Conservation (phyloP, 2,329 filamentous ascomycete species). For the Pseudohalonectria lignicola region DNA sequence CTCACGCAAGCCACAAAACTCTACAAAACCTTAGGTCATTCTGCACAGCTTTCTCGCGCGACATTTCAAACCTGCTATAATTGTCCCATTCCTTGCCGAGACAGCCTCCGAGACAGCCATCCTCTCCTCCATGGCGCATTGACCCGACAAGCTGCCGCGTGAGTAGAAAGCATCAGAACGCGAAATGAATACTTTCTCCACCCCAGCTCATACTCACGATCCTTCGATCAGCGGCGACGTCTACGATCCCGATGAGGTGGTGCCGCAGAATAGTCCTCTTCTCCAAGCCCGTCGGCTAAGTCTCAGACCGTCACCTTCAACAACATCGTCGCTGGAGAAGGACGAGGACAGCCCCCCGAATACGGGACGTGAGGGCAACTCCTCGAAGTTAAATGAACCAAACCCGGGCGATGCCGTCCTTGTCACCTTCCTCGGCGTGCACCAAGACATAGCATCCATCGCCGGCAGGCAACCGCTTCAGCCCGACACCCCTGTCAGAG, state of each 20-base stretch:
- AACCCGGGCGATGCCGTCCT: slow-evolving; percentile 57
- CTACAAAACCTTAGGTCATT: too few relatives aligned
- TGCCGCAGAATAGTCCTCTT: slow-evolving; percentile 27
- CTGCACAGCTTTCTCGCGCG: too few relatives aligned
- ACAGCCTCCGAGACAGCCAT: too few relatives aligned
- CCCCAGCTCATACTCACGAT: slow-evolving; percentile 14
- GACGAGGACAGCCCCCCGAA: too few relatives aligned
- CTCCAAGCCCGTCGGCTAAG: slow-evolving; percentile 6
- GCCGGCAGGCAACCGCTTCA: slow-evolving; percentile 44
- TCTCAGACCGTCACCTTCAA: neutral
- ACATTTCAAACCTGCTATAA: too few relatives aligned
- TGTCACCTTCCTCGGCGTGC: slow-evolving; percentile 52
- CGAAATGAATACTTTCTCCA: slow-evolving; percentile 28
- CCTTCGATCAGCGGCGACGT: slow-evolving; percentile 15
- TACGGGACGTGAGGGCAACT: too few relatives aligned
- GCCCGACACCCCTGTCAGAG: slow-evolving; percentile 6
- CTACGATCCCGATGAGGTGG: slow-evolving; percentile 33
- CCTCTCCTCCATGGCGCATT: slow-evolving; percentile 17
- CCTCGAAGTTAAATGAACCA: slow-evolving; percentile 28
- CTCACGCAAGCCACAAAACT: too few relatives aligned
- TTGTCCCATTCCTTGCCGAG: too few relatives aligned
- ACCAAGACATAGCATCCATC: slow-evolving; percentile 50
- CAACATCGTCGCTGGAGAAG: slow-evolving; percentile 2
- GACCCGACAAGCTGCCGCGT: slow-evolving; percentile 7
- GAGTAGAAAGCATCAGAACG: slow-evolving; percentile 12